These are phyloP conservation scores for Colletotrichum paranaense DNA, from an alignment of 2,329 filamentous ascomycete species.

Conservation along the genomic window DNA sequence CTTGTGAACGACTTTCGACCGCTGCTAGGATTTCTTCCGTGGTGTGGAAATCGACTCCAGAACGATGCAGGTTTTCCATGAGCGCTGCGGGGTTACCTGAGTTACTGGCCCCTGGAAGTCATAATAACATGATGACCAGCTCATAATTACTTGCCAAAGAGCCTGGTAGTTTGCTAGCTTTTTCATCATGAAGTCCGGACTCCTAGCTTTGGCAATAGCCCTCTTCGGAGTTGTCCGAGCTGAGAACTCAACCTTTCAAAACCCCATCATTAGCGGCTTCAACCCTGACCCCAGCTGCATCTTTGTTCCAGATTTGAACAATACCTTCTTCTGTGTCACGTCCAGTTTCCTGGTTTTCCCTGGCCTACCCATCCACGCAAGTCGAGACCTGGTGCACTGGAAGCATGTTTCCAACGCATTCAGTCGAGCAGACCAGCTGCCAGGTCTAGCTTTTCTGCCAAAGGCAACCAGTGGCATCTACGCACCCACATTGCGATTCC, in stretches of 20 bases:
- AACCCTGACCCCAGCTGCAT: constrained; percentile 60
- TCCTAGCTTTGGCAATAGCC: background rate
- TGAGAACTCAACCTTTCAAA: constrained; percentile 45
- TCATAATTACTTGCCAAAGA: background rate
- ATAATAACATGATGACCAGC: background rate
- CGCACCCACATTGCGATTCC: constrained; percentile 58
- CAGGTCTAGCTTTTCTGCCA: constrained; percentile 44
- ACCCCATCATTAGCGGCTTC: constrained; percentile 62
- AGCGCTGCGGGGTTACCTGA: background rate
- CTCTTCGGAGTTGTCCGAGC: background rate
- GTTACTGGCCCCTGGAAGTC: too few relatives aligned
- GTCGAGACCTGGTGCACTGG: constrained; percentile 63
- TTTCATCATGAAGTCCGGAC: background rate
- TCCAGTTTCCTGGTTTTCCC: constrained; percentile 66
- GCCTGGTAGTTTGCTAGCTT: too few relatives aligned
- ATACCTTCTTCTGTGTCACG: constrained; percentile 62
- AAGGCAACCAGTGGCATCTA: constrained; percentile 54
- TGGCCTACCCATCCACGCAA: constrained; percentile 63
- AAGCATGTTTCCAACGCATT: constrained; percentile 54
- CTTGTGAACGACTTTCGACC: background rate
- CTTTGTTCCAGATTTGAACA: constrained; percentile 49
- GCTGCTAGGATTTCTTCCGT: accelerated
- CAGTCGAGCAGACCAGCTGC: constrained; percentile 54
- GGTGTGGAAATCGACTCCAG: background rate
- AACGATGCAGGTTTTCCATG: background rate